A percentile compares a stretch with the other conserved stretches of the same genome.
phyloP scores from a whole-genome alignment of 306 rosid genomes.

The Oxytropis ochrocephala region DNA sequence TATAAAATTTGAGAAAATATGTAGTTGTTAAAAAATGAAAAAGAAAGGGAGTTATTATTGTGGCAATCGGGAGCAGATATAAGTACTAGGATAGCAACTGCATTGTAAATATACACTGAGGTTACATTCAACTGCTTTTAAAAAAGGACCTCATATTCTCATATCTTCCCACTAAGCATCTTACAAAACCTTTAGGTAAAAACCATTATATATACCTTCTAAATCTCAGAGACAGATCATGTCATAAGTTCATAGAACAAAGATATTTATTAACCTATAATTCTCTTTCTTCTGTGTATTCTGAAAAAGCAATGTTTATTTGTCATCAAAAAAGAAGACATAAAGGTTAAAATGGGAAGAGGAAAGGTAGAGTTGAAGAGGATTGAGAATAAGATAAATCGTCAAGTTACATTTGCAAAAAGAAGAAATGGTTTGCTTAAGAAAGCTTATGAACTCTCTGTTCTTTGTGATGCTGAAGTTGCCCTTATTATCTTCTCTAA shows the following conservation, averaged over 20 bases:
- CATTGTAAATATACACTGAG: background rate
- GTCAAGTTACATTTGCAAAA: constrained; percentile 83
- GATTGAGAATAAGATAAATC: constrained; percentile 78
- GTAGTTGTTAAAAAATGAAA: background rate
- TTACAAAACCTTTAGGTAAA: constrained; percentile 5
- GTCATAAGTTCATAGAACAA: constrained; percentile 1
- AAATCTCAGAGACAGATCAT: constrained; percentile 16
- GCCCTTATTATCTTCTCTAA: constrained; percentile 75
- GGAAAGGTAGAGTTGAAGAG: constrained; percentile 87
- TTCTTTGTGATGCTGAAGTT: constrained; percentile 83
- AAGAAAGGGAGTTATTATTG: background rate
- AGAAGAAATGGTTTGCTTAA: constrained; percentile 71
- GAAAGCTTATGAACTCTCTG: constrained; percentile 82
- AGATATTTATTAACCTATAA: background rate
- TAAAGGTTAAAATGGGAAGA: constrained; percentile 52
- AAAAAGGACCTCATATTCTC: constrained; percentile 1
- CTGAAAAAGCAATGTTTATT: constrained; percentile 24
- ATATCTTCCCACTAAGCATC: constrained; percentile 15
- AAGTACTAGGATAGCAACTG: background rate
- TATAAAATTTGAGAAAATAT: too few species aligned
- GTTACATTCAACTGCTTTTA: constrained; percentile 5
- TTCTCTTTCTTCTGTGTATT: background rate
- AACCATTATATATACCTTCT: constrained; percentile 16
- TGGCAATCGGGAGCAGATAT: background rate
- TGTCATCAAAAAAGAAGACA: background rate